These are phyloP conservation scores for Neurospora sp. DNA, from an alignment of 495 filamentous ascomycete species.

Conservation along the genomic window DNA sequence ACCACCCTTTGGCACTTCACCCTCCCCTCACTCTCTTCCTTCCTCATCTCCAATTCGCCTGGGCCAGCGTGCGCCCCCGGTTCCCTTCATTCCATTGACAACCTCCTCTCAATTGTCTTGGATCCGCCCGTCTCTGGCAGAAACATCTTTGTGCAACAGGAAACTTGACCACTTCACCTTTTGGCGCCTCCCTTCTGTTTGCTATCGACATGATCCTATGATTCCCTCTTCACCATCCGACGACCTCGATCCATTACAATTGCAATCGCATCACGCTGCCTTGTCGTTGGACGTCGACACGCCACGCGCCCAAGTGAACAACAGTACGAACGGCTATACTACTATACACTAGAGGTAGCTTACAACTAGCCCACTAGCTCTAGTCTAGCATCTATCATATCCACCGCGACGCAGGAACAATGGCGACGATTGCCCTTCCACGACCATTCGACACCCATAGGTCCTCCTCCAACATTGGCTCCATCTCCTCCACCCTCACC, in stretches of 20 bases:
- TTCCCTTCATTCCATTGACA: background rate
- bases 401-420: constrained; percentile 13
- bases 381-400: background rate
- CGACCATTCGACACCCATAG: constrained; percentile 39
- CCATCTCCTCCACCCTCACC: constrained; percentile 38
- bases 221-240: background rate
- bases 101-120: background rate
- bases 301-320: background rate
- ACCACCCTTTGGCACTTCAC: background rate
- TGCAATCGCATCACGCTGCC: background rate
- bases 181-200: background rate
- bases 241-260: background rate
- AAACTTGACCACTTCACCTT: background rate
- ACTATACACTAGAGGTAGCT: background rate
- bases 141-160: background rate
- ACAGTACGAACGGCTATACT: background rate
- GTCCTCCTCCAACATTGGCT: constrained; percentile 36
- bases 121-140: background rate
- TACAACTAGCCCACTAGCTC: background rate
- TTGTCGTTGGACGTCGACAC: background rate
- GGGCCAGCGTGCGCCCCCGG: background rate
- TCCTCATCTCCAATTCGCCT: background rate
- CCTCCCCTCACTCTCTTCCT: background rate
- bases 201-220: background rate
- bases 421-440: constrained; percentile 45